Evolutionary conservation across 495 filamentous ascomycete species (phyloP).

Genomic region (Talaromyces proteolyticus): DNA sequence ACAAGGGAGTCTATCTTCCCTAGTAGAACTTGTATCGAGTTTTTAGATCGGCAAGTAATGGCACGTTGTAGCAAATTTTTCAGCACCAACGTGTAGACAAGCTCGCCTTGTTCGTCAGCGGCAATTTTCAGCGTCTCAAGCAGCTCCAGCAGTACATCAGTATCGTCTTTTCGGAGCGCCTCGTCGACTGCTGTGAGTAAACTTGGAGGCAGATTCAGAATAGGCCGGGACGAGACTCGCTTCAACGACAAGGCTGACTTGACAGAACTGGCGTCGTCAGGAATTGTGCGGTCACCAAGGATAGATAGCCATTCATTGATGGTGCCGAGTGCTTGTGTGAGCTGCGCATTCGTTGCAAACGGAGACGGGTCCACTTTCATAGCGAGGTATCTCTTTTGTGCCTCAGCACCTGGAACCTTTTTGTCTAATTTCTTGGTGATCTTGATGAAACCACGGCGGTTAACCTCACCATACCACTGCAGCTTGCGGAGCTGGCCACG

Average conservation of each 20-base stretch:
- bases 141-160: constrained; percentile 48
- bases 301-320: constrained; percentile 90
- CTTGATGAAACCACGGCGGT: constrained; percentile 89
- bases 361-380: constrained; percentile 80
- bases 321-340: constrained; percentile 59
- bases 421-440: constrained; percentile 98
- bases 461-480: constrained; percentile 97
- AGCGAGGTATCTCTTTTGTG: constrained; percentile 76
- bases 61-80: constrained; percentile 79
- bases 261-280: constrained; percentile 66
- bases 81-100: constrained; percentile 53
- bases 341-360: constrained; percentile 72
- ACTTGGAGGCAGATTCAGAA: constrained; percentile 59
- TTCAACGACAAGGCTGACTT: constrained; percentile 67
- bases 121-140: constrained; percentile 52
- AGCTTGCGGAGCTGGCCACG: constrained; percentile 82
- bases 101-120: constrained; percentile 37
- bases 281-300: constrained; percentile 63
- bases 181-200: constrained; percentile 70
- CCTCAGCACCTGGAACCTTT: constrained; percentile 64
- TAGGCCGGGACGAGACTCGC: constrained; percentile 61
- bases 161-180: constrained; percentile 71
- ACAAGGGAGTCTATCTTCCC: constrained; percentile 62
- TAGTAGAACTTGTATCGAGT: constrained; percentile 65
- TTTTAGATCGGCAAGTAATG: constrained; percentile 63